Percentiles rank a stretch among this genome's conserved stretches.
These are phyloP conservation scores for Rhododendron ovatum DNA, from an alignment of 148 eudicot species.

Conservation along the genomic window DNA sequence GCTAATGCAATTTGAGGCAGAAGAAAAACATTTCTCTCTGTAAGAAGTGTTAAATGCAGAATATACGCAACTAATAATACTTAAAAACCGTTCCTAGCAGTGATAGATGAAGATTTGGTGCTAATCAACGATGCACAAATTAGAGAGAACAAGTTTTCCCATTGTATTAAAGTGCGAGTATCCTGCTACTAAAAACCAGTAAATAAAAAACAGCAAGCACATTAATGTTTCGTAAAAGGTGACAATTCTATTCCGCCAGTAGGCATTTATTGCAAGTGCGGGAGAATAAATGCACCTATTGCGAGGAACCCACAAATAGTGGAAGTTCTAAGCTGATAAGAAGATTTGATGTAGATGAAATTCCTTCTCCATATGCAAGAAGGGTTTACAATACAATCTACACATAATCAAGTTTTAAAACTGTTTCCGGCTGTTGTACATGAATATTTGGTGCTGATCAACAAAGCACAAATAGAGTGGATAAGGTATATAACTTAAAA, in stretches of 20 bases:
- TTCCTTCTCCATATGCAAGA: background rate
- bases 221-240: background rate
- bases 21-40: background rate
- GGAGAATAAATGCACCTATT: background rate
- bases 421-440: background rate
- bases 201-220: background rate
- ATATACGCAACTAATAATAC: background rate
- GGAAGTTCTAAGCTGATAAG: background rate
- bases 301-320: background rate
- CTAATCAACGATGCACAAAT: background rate
- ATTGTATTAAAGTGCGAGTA: background rate
- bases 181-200: background rate
- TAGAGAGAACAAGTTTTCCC: background rate
- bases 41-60: background rate
- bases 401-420: background rate
- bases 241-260: background rate
- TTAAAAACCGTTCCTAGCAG: background rate
- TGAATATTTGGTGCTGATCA: background rate
- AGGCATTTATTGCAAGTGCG: background rate
- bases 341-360: background rate
- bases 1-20: background rate
- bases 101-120: background rate
- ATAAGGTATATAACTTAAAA: background rate
- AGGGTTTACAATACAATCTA: background rate
- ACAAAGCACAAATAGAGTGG: background rate